Evolutionary conservation across 306 rosid species (phyloP).

Genomic region (Leucaena leucocephala): DNA sequence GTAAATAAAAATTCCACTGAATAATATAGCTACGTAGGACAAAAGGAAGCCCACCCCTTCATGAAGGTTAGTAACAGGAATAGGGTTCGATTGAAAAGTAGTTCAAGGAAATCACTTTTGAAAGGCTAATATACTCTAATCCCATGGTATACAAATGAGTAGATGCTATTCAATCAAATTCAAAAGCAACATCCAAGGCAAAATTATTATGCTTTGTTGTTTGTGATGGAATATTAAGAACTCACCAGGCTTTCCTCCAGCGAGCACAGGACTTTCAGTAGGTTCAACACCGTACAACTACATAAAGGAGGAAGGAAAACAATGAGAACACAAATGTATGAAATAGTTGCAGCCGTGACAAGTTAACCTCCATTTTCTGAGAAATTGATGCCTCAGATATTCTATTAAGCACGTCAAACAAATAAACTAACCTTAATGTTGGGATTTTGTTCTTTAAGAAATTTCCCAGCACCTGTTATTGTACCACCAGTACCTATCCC

Average conservation of each 20-base stretch:
- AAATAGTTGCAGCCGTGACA: constrained; percentile 13
- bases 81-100: neutral
- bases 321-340: constrained; percentile 24
- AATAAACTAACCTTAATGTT: constrained; percentile 56
- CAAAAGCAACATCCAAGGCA: constrained; percentile 18
- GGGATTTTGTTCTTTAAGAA: constrained; percentile 77
- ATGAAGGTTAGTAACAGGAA: neutral
- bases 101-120: neutral
- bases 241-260: constrained; percentile 91
- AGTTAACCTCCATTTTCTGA: constrained; percentile 15
- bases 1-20: constrained; percentile 6
- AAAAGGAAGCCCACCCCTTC: neutral
- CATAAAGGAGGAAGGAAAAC: constrained; percentile 29
- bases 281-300: constrained; percentile 83
- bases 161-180: neutral
- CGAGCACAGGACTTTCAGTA: constrained; percentile 73
- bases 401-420: neutral
- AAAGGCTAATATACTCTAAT: neutral
- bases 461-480: constrained; percentile 79
- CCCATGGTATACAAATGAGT: neutral
- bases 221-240: constrained; percentile 2
- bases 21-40: neutral
- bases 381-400: neutral
- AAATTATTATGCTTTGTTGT: constrained; percentile 15
- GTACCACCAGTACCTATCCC: constrained; percentile 91